Conservation (phyloP, 495 filamentous ascomycete species). For the Penicillium malachiteum region DNA sequence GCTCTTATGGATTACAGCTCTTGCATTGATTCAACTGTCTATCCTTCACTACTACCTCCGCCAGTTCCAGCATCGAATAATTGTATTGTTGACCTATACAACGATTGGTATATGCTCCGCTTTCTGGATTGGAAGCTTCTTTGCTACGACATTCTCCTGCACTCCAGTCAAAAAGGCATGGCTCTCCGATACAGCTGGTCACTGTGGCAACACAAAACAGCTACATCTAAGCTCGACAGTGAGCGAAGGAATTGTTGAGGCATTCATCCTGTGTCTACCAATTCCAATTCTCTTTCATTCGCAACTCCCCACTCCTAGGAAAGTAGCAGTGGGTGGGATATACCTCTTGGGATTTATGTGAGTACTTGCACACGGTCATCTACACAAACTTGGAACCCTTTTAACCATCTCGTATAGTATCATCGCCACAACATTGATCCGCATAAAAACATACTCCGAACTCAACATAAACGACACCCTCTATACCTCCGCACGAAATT, state of each 20-base stretch:
- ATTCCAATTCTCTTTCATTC: conserved; percentile 7
- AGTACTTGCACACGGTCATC: neutral
- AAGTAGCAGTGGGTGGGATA: conserved; percentile 5
- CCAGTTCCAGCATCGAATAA: conserved; percentile 7
- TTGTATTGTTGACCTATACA: conserved; percentile 11
- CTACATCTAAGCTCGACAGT: conserved; percentile 12
- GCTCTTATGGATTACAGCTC: conserved; percentile 17
- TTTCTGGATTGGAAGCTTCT: conserved; percentile 15
- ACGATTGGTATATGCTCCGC: conserved; percentile 14
- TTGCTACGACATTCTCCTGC: conserved; percentile 23
- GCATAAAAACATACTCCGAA: conserved; percentile 11
- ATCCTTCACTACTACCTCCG: conserved; percentile 22
- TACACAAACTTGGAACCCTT: neutral
- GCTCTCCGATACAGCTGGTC: conserved; percentile 7
- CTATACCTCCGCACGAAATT: conserved; percentile 14
- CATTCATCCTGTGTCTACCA: conserved; percentile 15
- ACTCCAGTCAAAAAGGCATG: conserved; percentile 15
- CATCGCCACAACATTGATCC: conserved; percentile 15
- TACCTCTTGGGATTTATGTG: conserved; percentile 16
- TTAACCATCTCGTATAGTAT: conserved; percentile 8
- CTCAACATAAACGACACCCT: conserved; percentile 13
- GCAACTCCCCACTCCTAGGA: conserved; percentile 7
- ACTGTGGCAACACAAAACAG: conserved; percentile 17
- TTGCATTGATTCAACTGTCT: conserved; percentile 19
- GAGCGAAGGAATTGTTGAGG: conserved; percentile 13